phyloP scores from a whole-genome alignment of 257 asterid genomes.

The Nicotiana tomentosiformis region DNA sequence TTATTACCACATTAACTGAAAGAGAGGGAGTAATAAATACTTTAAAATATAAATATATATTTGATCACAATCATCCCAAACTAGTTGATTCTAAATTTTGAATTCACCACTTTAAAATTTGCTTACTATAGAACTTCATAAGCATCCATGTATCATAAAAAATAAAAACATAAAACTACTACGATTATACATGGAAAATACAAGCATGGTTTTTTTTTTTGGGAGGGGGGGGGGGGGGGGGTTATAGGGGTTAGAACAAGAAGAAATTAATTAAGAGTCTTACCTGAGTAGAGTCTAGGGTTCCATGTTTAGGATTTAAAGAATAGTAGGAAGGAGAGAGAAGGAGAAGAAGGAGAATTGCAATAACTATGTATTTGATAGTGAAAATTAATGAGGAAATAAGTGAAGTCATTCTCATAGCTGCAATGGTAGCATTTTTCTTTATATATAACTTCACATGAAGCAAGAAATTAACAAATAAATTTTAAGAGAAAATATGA shows the following conservation, averaged over 20 bases:
- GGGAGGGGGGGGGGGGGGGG: not conserved
- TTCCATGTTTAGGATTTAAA: slow-evolving; percentile 23
- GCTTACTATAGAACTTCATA: not conserved
- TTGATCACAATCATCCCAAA: not conserved
- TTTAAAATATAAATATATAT: too few species aligned
- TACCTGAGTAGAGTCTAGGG: slow-evolving; percentile 21
- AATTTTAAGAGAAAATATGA: not conserved
- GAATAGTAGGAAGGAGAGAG: slow-evolving; percentile 20
- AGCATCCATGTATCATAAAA: not conserved
- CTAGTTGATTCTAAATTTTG: not conserved
- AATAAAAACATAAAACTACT: too few species aligned
- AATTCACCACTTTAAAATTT: not conserved
- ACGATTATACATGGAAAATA: too few species aligned
- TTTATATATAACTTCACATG: not conserved
- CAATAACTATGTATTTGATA: not conserved
- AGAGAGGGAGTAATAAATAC: too few species aligned
- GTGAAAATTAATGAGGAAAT: not conserved
- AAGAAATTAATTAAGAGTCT: not conserved
- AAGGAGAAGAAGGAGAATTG: not conserved
- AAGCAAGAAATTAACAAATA: too few species aligned
- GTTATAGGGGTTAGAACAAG: not conserved
- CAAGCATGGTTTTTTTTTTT: not conserved
- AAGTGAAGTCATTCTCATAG: slow-evolving; percentile 1
- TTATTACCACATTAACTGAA: too few species aligned
- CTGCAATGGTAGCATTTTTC: slow-evolving; percentile 1